Base-by-base conservation (phyloP, 768 basidiomycete species). In the Hortiboletus campestris region DNA sequence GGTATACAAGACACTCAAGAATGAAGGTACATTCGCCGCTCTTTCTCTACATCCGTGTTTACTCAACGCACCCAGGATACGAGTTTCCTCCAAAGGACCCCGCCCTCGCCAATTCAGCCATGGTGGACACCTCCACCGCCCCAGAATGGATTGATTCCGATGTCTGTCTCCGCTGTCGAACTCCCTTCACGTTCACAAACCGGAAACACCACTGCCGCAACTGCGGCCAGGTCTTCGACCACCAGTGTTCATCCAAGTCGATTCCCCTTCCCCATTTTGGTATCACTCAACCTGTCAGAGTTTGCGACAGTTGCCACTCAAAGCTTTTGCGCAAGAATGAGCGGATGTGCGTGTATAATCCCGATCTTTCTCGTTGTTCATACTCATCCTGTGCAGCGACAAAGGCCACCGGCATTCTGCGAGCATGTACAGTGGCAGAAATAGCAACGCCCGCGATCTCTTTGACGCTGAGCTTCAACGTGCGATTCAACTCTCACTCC, bases 141-240 rank as follows among this genome's bases (percentile, higher is more conserved):
- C 97, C 97, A 2, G 91, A 96, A 68, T 99, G 97, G 97, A 89
- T 93, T 42, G 96, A 98, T 69, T 94, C 94, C 0, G 93, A 97
- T 44, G 84, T 94, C 16, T 99, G 97, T 70, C 83, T 96, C 55
- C 85, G 94, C 19, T 99, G 97, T 71, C 84, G 97, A 17, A 86
- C 89, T 0, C 70, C 91, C 0, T 99, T 99, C 72, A 84, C 86
- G 0, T 94, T 98, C 69, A 97, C 94, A 31, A 98, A 98, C 68
- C 83, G 97, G 48, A 98, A 98, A 69, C 97, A 99, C 65, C 97
- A 99, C 66, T 99, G 97, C 69, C 85, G 97, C 14, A 98, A 98
- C 70, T 99, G 97, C 73, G 97, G 97, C 9, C 87, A 89, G 68
- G 94, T 98, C 14, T 98, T 97, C 67, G 96, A 98, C 73, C 93